Percentiles rank a stretch among this genome's conserved stretches.
Evolutionary conservation across 2,329 filamentous ascomycete genomes (phyloP).

Genomic region (Chaetomiaceae sp.): DNA sequence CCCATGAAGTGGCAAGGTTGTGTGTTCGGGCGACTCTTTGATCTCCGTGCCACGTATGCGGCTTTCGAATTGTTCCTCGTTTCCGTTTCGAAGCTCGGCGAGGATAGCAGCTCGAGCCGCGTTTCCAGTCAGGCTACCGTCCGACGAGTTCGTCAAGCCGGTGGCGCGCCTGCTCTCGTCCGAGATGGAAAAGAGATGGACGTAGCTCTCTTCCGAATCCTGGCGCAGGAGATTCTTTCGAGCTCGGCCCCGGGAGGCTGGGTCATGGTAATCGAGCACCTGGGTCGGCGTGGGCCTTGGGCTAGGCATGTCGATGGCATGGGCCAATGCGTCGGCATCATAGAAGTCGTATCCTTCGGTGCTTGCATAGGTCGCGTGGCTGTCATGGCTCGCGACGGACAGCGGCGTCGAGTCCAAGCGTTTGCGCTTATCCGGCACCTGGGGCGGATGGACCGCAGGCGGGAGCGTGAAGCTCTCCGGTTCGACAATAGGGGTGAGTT

Average conservation of each 20-base stretch:
- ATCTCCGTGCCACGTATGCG: conserved; percentile 40
- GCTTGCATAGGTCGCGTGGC: conserved; percentile 37
- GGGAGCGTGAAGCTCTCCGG: conserved; percentile 46
- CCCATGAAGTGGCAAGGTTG: conserved; percentile 7
- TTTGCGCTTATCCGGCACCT: conserved; percentile 31
- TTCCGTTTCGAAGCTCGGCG: conserved; percentile 25
- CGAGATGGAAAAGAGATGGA: conserved; percentile 54
- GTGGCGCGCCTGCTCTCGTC: conserved; percentile 39
- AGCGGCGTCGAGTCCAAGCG: conserved; percentile 46
- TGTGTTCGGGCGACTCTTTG: conserved; percentile 21
- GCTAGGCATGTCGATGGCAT: conserved; percentile 48
- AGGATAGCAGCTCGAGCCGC: conserved; percentile 15
- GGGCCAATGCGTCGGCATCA: conserved; percentile 48
- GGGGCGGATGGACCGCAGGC: conserved; percentile 36
- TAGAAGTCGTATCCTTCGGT: conserved; percentile 63
- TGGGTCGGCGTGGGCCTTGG: conserved; percentile 34
- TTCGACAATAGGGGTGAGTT: conserved; percentile 44
- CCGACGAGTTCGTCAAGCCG: conserved; percentile 33
- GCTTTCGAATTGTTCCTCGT: conserved; percentile 38
- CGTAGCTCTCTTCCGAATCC: conserved; percentile 54
- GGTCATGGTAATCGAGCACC: conserved; percentile 31
- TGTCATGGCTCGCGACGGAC: conserved; percentile 46
- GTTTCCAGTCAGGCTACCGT: conserved; percentile 23
- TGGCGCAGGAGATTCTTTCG: conserved; percentile 34
- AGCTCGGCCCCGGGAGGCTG: conserved; percentile 23